Evolutionary conservation across 768 basidiomycete species (phyloP).

Genomic region (Tylopilus balloui): DNA sequence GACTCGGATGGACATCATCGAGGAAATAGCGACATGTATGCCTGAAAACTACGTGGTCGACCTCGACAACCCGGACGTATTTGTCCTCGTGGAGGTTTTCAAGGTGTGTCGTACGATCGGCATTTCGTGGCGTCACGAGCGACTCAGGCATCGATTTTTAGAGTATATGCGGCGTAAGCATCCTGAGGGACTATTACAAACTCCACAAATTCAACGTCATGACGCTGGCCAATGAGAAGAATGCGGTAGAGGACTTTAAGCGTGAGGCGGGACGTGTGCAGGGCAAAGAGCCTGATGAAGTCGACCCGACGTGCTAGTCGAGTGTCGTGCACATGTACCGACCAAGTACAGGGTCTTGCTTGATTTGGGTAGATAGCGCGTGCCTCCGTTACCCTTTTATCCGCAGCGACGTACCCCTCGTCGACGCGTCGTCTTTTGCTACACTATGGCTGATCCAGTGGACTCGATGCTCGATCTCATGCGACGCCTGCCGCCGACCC

Average conservation of each 20-base stretch:
- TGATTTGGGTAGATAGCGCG: constrained; percentile 11
- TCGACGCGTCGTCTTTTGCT: not conserved
- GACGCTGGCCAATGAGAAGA: constrained; percentile 57
- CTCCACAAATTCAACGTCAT: constrained; percentile 77
- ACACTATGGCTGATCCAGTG: constrained; percentile 66
- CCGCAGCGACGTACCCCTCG: not conserved
- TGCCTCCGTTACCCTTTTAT: too few relatives aligned
- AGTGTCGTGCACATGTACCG: not conserved
- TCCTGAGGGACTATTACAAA: constrained; percentile 68
- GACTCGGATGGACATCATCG: constrained; percentile 53
- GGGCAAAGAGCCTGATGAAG: constrained; percentile 11
- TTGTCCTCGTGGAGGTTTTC: constrained; percentile 78
- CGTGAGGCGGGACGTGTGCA: constrained; percentile 33
- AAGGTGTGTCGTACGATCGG: constrained; percentile 49
- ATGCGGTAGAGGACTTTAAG: constrained; percentile 34
- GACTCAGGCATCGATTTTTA: constrained; percentile 27
- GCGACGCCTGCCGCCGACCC: constrained; percentile 90
- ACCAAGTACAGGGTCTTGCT: not conserved
- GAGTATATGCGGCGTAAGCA: constrained; percentile 72
- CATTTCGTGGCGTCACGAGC: not conserved
- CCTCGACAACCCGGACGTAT: constrained; percentile 62
- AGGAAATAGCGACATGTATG: constrained; percentile 66
- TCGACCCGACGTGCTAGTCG: not conserved
- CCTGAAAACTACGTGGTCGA: constrained; percentile 66
- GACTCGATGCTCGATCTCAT: constrained; percentile 95